Evolutionary conservation across 805 yeast genomes (phyloP), one percentile per base, ranked within the genome.

Genomic region (Barnettozyma californica): DNA sequence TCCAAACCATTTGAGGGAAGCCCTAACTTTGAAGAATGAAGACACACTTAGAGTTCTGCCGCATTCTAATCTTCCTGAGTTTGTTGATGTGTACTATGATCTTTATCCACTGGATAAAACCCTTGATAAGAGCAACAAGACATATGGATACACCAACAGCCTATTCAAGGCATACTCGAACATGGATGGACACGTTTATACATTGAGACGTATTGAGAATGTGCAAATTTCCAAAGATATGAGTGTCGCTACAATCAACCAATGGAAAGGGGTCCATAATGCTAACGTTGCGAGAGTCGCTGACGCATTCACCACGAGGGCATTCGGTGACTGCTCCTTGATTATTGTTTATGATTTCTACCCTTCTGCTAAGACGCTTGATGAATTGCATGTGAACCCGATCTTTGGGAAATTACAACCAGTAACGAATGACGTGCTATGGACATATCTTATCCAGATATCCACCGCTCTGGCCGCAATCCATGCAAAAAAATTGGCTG

Each of bases 271-370:
- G 13, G 53, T 84, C 20, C 67, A 68, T 8, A 68, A 70, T 53
- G 76, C 88, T 2, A 83, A 84, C 57, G 69, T 88, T 20, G 87
- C 86, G 1, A 73, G 76, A 37, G 68, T 89, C 6, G 76, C 78
- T 39, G 97, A 91, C 62, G 89, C 94, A 7, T 92, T 94, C 64
- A 84, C 96, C 1, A 81, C 92, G 6, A 78, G 89, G 48, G 84
- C 89, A 5, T 94, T 94, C 69, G 92, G 88, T 40, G 94, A 87
- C 57, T 74, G 75, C 43, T 82, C 94, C 1, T 72, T 94, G 48
- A 76, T 89, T 38, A 70, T 90, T 40, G 84, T 87, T 5, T 88
- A 89, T 66, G 97, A 92, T 61, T 94, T 81, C 64, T 87, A 77
- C 64, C 97, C 99, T 21, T 71, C 80, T 51, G 76, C 95, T 1